phyloP scores from a whole-genome alignment of 2,329 filamentous ascomycete genomes.

The Erysiphe pulchra region DNA sequence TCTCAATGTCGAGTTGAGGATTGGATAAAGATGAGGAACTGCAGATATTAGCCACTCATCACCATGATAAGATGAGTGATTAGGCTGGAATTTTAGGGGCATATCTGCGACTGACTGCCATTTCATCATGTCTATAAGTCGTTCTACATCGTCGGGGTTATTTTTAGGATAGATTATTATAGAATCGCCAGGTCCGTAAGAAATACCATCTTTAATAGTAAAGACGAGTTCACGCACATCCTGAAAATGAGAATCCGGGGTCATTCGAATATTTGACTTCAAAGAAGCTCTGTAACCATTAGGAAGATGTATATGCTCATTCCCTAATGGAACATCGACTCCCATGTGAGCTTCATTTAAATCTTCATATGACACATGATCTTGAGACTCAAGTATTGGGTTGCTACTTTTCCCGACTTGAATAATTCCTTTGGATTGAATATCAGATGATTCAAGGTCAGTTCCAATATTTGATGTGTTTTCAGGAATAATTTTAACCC shows the following conservation, averaged over 20 bases:
- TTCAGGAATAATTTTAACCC: not conserved
- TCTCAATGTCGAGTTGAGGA: slow-evolving; percentile 28
- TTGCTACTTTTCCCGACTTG: too few relatives aligned
- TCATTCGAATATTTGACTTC: slow-evolving; percentile 43
- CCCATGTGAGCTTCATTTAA: too few relatives aligned
- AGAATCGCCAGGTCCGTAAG: slow-evolving; percentile 47
- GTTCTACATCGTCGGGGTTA: slow-evolving; percentile 53
- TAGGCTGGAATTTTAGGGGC: slow-evolving; percentile 28
- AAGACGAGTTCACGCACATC: slow-evolving; percentile 68
- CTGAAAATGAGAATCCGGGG: slow-evolving; percentile 61
- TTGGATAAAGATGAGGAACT: slow-evolving; percentile 12
- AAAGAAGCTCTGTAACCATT: slow-evolving; percentile 17
- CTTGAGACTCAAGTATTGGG: too few relatives aligned
- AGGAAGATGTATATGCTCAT: slow-evolving; percentile 4
- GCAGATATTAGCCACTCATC: slow-evolving; percentile 14
- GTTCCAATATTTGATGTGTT: too few relatives aligned
- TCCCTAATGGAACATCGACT: not conserved
- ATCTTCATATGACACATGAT: too few relatives aligned
- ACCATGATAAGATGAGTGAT: slow-evolving; percentile 2
- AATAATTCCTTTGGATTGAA: too few relatives aligned
- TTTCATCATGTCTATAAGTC: slow-evolving; percentile 50
- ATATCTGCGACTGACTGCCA: slow-evolving; percentile 53
- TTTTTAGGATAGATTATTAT: slow-evolving; percentile 73
- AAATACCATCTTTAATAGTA: slow-evolving; percentile 17
- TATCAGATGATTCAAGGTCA: too few relatives aligned